Evolutionary conservation across 257 asterid species (phyloP).

Genomic region (Nicotiana undulata): DNA sequence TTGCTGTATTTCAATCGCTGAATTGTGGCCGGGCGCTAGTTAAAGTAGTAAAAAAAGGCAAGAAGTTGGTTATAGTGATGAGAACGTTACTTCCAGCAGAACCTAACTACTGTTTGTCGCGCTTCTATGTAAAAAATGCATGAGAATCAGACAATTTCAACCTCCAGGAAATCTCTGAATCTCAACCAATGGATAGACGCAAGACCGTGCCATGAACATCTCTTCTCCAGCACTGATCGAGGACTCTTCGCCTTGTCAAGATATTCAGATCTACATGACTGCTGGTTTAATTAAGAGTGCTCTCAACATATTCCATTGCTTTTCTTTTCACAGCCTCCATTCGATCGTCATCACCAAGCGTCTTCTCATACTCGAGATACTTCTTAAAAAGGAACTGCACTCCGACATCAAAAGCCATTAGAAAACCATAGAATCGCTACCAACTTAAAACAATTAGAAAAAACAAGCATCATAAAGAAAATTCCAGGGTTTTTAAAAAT

Average conservation of each 20-base stretch:
- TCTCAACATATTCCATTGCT: conserved; percentile 78
- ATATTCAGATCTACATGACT: not conserved
- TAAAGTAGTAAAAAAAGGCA: no score
- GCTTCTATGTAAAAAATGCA: not conserved
- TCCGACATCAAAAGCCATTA: not conserved
- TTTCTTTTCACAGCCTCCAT: conserved; percentile 55
- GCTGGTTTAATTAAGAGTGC: conserved; percentile 25
- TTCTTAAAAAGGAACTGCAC: conserved; percentile 83
- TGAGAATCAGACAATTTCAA: not conserved
- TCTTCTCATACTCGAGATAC: conserved; percentile 71
- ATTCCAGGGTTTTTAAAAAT: not conserved
- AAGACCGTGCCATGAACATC: not conserved
- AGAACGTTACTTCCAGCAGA: not conserved
- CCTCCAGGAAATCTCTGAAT: not conserved
- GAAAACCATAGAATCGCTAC: not conserved
- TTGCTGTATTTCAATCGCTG: not conserved
- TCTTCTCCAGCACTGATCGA: not conserved
- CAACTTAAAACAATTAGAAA: not conserved
- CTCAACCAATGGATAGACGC: not conserved
- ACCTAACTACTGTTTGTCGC: not conserved
- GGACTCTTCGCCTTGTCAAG: not conserved
- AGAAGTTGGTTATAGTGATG: not conserved
- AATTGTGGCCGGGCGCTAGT: no score
- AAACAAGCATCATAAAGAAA: not conserved
- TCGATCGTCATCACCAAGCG: conserved; percentile 58